Evolutionary conservation across 345 rosid species (phyloP).

Genomic region (Pugionium dolabratum): DNA sequence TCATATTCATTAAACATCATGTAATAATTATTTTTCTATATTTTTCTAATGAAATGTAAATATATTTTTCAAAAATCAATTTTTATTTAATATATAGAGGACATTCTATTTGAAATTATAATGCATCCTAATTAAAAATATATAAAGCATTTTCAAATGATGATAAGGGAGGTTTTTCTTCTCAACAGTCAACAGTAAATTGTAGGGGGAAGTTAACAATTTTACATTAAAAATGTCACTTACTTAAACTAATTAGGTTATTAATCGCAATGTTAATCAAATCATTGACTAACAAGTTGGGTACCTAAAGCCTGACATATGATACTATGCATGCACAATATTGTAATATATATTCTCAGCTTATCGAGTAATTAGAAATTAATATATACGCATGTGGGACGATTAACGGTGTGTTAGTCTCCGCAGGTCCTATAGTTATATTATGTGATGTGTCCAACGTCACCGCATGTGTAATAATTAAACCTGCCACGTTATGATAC

Average conservation of each 20-base stretch:
- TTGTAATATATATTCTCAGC: background rate
- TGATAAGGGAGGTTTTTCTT: background rate
- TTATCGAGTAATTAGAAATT: background rate
- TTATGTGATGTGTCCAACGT: background rate
- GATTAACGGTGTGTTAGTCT: constrained; percentile 16
- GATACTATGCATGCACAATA: background rate
- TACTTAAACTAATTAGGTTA: no score
- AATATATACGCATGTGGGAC: background rate
- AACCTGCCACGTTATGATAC: constrained; percentile 7
- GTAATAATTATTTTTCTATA: no score
- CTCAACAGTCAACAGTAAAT: no score
- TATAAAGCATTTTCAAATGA: background rate
- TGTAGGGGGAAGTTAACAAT: no score
- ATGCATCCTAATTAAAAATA: background rate
- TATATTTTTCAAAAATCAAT: no score
- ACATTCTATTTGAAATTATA: background rate
- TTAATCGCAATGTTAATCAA: background rate
- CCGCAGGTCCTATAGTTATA: background rate
- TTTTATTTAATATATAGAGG: no score
- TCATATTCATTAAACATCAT: no score
- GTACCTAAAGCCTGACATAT: background rate
- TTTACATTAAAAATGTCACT: no score
- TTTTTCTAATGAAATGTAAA: no score
- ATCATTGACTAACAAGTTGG: background rate
- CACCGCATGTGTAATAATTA: background rate